Evolutionary conservation across 805 yeast genomes (phyloP).

Genomic region (Lipomyces oligophaga): DNA sequence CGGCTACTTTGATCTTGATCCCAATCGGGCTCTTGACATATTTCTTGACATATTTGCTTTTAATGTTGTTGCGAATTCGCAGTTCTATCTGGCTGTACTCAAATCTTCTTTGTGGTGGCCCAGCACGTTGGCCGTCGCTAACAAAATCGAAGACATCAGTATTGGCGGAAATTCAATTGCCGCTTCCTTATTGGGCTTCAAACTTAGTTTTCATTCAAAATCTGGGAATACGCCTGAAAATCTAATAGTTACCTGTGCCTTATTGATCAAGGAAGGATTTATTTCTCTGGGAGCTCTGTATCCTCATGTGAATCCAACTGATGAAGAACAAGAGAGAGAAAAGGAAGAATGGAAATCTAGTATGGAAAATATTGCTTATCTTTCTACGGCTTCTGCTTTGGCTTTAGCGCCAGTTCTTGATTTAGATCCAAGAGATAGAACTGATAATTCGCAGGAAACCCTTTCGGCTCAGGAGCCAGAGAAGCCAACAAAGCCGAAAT

Average conservation of each 20-base stretch:
- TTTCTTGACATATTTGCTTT: conserved; percentile 52
- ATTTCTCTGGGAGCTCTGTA: conserved; percentile 61
- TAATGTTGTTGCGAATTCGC: conserved; percentile 43
- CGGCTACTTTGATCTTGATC: conserved; percentile 75
- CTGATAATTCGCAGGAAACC: neutral
- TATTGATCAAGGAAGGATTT: conserved; percentile 63
- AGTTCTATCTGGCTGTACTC: conserved; percentile 50
- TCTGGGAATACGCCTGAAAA: conserved; percentile 40
- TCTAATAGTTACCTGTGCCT: conserved; percentile 46
- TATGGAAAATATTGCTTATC: conserved; percentile 53
- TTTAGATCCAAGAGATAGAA: conserved; percentile 47
- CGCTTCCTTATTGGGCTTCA: conserved; percentile 52
- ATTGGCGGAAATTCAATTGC: conserved; percentile 56
- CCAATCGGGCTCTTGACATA: conserved; percentile 62
- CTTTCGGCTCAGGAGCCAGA: neutral
- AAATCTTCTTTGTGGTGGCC: conserved; percentile 70
- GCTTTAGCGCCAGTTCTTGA: conserved; percentile 83
- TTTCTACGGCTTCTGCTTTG: conserved; percentile 69
- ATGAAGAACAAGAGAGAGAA: conserved; percentile 45
- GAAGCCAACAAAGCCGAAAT: conserved; percentile 5
- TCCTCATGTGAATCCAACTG: conserved; percentile 53
- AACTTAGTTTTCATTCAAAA: conserved; percentile 38
- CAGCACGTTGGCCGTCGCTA: neutral
- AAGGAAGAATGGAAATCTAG: conserved; percentile 46
- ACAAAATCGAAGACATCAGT: conserved; percentile 2